These are phyloP conservation scores for Jamesozyma rosinii DNA, from an alignment of 805 yeast genomes.

Conservation along the genomic window DNA sequence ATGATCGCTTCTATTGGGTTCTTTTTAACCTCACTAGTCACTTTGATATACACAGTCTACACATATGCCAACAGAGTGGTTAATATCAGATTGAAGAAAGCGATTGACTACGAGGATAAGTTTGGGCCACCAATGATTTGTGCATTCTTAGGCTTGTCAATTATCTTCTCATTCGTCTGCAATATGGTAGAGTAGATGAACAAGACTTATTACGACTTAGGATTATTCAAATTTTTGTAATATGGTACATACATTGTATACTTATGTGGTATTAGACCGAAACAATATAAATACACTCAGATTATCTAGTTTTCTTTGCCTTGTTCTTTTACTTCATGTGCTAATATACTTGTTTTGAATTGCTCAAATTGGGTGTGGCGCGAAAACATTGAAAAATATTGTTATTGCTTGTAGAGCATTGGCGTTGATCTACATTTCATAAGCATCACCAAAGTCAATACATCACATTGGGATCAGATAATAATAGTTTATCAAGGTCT, in stretches of 20 bases:
- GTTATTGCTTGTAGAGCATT: not conserved
- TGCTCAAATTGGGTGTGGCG: not conserved
- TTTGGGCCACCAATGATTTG: slow-evolving; percentile 83
- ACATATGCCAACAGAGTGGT: slow-evolving; percentile 75
- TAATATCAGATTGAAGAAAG: slow-evolving; percentile 72
- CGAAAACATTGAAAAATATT: not conserved
- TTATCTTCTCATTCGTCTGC: slow-evolving; percentile 50
- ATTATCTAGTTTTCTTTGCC: not conserved
- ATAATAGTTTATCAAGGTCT: too few relatives aligned
- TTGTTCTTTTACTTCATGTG: too few relatives aligned
- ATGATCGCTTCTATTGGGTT: slow-evolving; percentile 80
- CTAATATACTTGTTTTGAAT: not conserved
- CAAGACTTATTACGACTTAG: not conserved
- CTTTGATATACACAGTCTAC: slow-evolving; percentile 62
- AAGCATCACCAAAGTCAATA: too few relatives aligned
- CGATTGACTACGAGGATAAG: slow-evolving; percentile 78
- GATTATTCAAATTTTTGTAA: too few relatives aligned
- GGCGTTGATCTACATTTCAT: too few relatives aligned
- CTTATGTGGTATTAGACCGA: not conserved
- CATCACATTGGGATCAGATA: too few relatives aligned
- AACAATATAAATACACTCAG: not conserved
- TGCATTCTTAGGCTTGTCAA: slow-evolving; percentile 58
- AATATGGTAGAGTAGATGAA: slow-evolving; percentile 9
- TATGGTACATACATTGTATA: not conserved
- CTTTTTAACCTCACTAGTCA: slow-evolving; percentile 66